Conservation (phyloP, 176 grass and related monocot genomes). For the Oryza brachyantha region DNA sequence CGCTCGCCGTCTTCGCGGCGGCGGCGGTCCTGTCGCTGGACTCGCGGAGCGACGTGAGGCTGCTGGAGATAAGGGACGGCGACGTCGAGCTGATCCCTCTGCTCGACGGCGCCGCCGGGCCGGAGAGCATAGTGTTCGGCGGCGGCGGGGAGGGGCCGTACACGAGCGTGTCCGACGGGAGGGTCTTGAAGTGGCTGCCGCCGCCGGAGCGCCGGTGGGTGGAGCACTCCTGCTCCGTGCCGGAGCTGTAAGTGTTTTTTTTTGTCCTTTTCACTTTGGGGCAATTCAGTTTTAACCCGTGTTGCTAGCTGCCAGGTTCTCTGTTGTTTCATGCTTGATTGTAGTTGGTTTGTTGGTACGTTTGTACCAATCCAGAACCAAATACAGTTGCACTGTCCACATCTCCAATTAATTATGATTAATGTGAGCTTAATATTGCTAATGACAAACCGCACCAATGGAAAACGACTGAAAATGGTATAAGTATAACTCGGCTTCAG, state of each 20-base stretch:
- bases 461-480: not conserved
- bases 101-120: slow-evolving; percentile 36
- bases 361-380: not conserved
- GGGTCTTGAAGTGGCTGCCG: slow-evolving; percentile 47
- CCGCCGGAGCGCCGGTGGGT: slow-evolving; percentile 33
- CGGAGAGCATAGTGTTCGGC: slow-evolving; percentile 54
- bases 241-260: slow-evolving; percentile 49
- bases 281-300: not conserved
- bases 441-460: not conserved
- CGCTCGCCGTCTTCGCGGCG: not conserved
- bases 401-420: not conserved
- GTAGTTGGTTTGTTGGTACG: not conserved
- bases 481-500: not conserved
- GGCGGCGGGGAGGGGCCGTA: slow-evolving; percentile 35
- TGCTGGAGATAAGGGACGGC: not conserved
- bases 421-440: not conserved
- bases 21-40: slow-evolving; percentile 16
- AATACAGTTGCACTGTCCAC: not conserved
- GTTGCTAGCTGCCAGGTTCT: not conserved
- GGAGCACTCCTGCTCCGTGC: slow-evolving; percentile 36
- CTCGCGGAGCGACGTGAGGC: slow-evolving; percentile 16
- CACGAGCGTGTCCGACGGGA: slow-evolving; percentile 60
- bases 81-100: not conserved
- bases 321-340: not conserved
- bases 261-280: not conserved